Conservation (phyloP, 345 rosid genomes). For the Melaleuca alternifolia region DNA sequence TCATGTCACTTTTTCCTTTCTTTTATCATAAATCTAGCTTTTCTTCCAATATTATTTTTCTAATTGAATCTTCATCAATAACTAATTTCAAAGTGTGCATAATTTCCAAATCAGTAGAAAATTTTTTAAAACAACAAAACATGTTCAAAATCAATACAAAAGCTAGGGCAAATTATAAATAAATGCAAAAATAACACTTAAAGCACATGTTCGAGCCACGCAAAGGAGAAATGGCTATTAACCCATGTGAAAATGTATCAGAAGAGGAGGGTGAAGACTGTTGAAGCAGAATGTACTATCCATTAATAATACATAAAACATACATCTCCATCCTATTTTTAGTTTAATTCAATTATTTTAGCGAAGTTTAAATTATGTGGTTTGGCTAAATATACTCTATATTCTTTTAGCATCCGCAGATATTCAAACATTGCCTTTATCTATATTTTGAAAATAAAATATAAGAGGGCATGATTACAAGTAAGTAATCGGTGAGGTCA, state of each 20-base stretch:
- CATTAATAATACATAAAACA: background rate
- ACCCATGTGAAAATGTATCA: no score
- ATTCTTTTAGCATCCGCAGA: background rate
- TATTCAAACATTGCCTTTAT: background rate
- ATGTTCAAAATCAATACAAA: background rate
- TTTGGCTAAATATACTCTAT: background rate
- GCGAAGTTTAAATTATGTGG: background rate
- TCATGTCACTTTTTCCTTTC: background rate
- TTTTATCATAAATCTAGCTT: background rate
- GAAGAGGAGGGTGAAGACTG: background rate
- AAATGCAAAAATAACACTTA: background rate
- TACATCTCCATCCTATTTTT: background rate
- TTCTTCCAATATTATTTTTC: background rate
- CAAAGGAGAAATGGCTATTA: background rate
- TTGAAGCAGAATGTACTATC: background rate
- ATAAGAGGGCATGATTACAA: no score
- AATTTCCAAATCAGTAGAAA: background rate
- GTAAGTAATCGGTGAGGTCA: background rate
- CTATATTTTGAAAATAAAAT: background rate
- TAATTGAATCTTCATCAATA: background rate
- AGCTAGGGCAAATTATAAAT: background rate
- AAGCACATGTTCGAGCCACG: background rate
- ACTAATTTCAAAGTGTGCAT: background rate
- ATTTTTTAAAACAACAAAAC: background rate
- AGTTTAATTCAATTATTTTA: background rate